Conservation (phyloP, 176 grass and related monocot species). For the Ananas comosus region DNA sequence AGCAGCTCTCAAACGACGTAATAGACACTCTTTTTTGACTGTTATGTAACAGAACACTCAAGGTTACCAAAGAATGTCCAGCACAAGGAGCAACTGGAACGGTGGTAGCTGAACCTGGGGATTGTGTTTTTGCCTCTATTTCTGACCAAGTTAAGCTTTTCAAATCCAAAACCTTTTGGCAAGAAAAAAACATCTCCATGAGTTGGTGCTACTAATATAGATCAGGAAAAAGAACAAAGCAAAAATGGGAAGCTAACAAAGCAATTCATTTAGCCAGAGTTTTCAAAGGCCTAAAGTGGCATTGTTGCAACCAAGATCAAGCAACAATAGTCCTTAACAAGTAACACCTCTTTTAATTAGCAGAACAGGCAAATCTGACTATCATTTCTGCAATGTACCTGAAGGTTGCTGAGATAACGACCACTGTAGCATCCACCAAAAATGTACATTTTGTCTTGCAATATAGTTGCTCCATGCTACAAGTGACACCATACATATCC, state of each 20-base stretch:
- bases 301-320: too few species aligned
- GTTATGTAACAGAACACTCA: neutral
- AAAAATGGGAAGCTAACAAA: neutral
- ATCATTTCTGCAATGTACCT: constrained; percentile 30
- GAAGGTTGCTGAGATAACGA: constrained; percentile 94
- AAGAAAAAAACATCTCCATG: constrained; percentile 1
- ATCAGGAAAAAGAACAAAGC: neutral
- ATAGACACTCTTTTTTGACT: neutral
- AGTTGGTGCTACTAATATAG: neutral
- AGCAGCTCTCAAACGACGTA: neutral
- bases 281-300: neutral
- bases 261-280: neutral
- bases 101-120: constrained; percentile 34
- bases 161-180: constrained; percentile 67
- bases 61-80: constrained; percentile 92
- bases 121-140: constrained; percentile 73
- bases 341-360: neutral
- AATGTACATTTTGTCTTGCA: constrained; percentile 91
- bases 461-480: constrained; percentile 85
- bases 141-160: constrained; percentile 90
- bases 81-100: constrained; percentile 66
- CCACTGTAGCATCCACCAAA: constrained; percentile 98
- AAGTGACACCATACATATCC: constrained; percentile 9
- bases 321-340: too few species aligned
- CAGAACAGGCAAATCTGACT: neutral